Evolutionary conservation across 768 basidiomycete species (phyloP), one percentile per base, ranked within the genome.

Genomic region (Dioszegia aurantiaca): DNA sequence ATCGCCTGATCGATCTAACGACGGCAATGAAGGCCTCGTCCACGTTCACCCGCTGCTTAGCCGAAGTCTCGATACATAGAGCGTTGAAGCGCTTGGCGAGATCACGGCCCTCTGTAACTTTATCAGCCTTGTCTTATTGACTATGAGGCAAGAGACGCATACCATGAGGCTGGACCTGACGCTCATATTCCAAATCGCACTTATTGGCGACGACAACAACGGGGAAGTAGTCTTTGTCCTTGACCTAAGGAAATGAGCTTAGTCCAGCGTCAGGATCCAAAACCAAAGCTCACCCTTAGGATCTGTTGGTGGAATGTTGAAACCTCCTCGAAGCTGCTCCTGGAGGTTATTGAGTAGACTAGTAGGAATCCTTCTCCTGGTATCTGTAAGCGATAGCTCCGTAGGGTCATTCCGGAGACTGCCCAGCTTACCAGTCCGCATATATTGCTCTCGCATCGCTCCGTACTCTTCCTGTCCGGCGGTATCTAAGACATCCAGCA

Each of bases 401-500:
- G 19, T 23, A 9, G 11, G 19, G 11, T n/a, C n/a, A 48, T 17
- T 39, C 26, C 14, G 37, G 23, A 17, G 16, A 24, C 11, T n/a
- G 21, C n/a, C 11, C 19, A 21, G 66, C 77, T 24, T 37, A 78
- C 75, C 75, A 55, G 92, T 91, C 52, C 92, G 86, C 92, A 97
- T 98, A 80, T 98, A 98, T 73, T 97, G 94, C 74, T 98, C 94
- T 45, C 94, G 87, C 94, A 98, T 97, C 23, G 94, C 94, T 58
- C 90, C 90, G 71, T 97, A 98, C 81, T 98, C 94, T 78, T 98
- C 94, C 78, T 97, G 93, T 33, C 93, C 93, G 53, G 93, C 93
- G 16, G 93, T 97, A 79, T 95, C 93, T 62, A 98, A 84, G 53
- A 98, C 93, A 74, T 98, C 93, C 57, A 95, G 85, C 48, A 95